Base-by-base conservation (phyloP, 2,329 filamentous ascomycete genomes). In the Coniochaeta sp. region DNA sequence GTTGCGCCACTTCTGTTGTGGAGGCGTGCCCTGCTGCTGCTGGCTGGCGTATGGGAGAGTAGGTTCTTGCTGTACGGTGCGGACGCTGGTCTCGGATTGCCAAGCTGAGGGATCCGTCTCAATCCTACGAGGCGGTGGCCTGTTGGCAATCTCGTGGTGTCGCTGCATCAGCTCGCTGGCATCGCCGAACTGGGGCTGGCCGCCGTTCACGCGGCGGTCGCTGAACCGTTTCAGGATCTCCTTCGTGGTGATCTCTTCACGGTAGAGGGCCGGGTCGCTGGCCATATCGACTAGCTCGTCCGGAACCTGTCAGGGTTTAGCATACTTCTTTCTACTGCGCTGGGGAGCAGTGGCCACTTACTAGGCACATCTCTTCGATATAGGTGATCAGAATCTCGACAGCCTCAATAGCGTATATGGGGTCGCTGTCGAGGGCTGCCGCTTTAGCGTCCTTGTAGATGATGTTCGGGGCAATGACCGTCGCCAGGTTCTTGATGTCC, bases 321-420 rank as follows among this genome's bases (percentile, higher is more conserved):
- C 55, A 48, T n/a, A 24, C 16, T 22, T n/a, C 18, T 3, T 13
- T 8, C 4, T 20, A 9, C 12, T 30, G 16, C 6, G n/a, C 9
- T 9, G 3, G 20, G 32, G 26, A 22, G 7, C 9, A 10, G n/a
- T 26, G 22, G 1, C 32, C 9, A 75, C 87, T 72, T 80, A 96
- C 94, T 82, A 96, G 86, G 66, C 91, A 97, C 85, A 99, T 96
- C 67, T 89, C 86, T 67, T 97, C 94, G 59, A 96, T 96, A 66
- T 87, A 90, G 61, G 88, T 85, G 61, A 99, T 96, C 58, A 99
- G 77, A 55, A 87, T 85, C 66, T 95, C 87, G 24, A 99, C 90
- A 14, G 94, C 91, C 62, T 94, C 89, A 55, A 99, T 96, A 27
- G 92, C 91, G 62, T 88, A 81, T 73, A 97, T 96, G 55, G 91